A percentile compares a stretch with the other conserved stretches of the same genome.
Evolutionary conservation across 2,329 filamentous ascomycete genomes (phyloP).

Genomic region (Didymella keratinophila): DNA sequence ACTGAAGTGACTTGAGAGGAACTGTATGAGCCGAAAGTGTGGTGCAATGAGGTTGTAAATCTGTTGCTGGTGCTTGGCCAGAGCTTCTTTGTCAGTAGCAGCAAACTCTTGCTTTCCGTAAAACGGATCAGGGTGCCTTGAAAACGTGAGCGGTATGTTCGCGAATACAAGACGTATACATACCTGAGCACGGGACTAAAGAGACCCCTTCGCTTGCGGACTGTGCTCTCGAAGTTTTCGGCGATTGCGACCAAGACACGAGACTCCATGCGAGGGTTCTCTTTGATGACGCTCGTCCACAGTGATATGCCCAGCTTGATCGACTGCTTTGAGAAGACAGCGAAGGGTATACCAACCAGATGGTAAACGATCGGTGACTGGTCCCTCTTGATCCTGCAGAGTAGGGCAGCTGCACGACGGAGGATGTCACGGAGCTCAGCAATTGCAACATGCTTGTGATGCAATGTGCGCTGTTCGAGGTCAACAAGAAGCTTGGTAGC

Average conservation of each 20-base stretch:
- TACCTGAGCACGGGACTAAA: constrained; percentile 76
- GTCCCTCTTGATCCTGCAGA: constrained; percentile 79
- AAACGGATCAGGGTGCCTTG: constrained; percentile 80
- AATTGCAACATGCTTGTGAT: constrained; percentile 74
- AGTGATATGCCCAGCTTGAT: constrained; percentile 95
- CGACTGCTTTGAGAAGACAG: constrained; percentile 90
- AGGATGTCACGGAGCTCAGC: constrained; percentile 81
- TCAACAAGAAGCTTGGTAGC: constrained; percentile 70
- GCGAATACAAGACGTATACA: constrained; percentile 36
- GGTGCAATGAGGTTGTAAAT: constrained; percentile 86
- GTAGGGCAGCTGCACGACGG: constrained; percentile 81
- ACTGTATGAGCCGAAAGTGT: constrained; percentile 84
- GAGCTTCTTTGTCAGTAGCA: constrained; percentile 79
- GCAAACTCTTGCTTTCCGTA: constrained; percentile 91
- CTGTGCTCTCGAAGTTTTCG: constrained; percentile 87
- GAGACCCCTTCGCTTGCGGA: constrained; percentile 78
- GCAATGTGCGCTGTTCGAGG: constrained; percentile 74
- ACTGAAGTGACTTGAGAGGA: constrained; percentile 93
- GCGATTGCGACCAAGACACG: constrained; percentile 86
- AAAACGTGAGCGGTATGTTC: constrained; percentile 39
- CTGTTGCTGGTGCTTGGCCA: constrained; percentile 77
- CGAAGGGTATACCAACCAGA: constrained; percentile 91
- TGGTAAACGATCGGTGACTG: constrained; percentile 83
- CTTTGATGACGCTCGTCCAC: constrained; percentile 96
- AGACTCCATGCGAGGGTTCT: constrained; percentile 88